Evolutionary conservation across 148 eudicot species (phyloP).

Genomic region (Oxyria digyna): DNA sequence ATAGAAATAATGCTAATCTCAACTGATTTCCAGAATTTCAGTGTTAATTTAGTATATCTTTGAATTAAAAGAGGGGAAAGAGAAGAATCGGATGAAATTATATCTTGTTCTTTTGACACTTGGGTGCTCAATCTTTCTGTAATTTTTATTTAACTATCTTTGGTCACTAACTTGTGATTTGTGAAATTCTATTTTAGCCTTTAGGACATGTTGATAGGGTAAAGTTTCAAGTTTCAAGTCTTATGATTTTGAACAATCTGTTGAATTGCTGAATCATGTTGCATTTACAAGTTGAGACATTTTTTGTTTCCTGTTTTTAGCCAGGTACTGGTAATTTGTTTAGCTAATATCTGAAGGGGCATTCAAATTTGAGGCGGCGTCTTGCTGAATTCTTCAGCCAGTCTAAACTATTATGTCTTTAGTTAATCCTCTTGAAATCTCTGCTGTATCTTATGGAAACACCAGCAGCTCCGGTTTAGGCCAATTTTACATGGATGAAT

Average conservation of each 20-base stretch:
- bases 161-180: neutral
- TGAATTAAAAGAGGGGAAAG: too few relatives aligned
- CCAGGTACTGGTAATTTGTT: neutral
- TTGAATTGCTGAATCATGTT: neutral
- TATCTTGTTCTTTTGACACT: neutral
- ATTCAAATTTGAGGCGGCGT: too few relatives aligned
- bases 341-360: neutral
- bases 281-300: neutral
- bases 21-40: neutral
- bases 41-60: neutral
- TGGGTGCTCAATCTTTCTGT: neutral
- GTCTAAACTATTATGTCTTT: neutral
- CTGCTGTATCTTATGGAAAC: constrained; percentile 25
- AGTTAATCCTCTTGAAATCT: constrained; percentile 14
- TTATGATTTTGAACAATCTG: neutral
- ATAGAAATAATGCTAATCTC: neutral
- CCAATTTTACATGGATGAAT: constrained; percentile 27
- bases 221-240: neutral
- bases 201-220: too few relatives aligned
- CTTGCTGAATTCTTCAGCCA: neutral
- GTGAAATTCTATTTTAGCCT: neutral
- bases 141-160: too few relatives aligned
- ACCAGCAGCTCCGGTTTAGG: constrained; percentile 35
- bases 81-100: too few relatives aligned
- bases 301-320: neutral